Conservation (phyloP, 805 yeast species). For the Monosporozyma yasuniensis region DNA sequence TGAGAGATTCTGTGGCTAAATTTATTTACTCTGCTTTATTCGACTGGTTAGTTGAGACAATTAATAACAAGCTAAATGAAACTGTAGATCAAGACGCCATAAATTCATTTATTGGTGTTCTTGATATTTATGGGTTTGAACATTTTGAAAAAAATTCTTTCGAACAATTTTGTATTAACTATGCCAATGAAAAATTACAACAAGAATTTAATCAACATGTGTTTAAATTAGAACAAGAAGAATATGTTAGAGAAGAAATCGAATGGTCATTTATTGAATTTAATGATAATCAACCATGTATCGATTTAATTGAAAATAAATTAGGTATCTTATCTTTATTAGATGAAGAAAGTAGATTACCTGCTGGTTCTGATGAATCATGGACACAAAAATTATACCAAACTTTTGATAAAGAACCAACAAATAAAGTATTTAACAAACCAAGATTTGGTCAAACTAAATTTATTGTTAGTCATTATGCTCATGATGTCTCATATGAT, state of each 20-base stretch:
- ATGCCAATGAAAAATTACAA: conserved; percentile 94
- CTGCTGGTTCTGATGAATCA: conserved; percentile 85
- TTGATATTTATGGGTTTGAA: conserved; percentile 96
- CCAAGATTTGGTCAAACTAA: conserved; percentile 92
- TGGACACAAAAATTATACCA: conserved; percentile 89
- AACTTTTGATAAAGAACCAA: conserved; percentile 70
- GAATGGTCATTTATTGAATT: conserved; percentile 97
- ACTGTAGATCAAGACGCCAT: conserved; percentile 45
- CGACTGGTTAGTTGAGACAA: conserved; percentile 87
- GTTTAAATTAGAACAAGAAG: conserved; percentile 94
- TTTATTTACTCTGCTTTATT: conserved; percentile 85
- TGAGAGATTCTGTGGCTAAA: conserved; percentile 93
- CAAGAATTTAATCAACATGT: conserved; percentile 98
- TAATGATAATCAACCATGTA: conserved; percentile 95
- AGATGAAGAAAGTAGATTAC: conserved; percentile 92
- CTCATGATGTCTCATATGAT: conserved; percentile 87
- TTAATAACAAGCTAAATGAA: conserved; percentile 63
- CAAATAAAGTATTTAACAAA: conserved; percentile 71
- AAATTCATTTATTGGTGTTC: conserved; percentile 81
- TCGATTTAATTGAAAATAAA: conserved; percentile 79
- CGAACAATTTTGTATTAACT: conserved; percentile 95
- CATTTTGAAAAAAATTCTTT: conserved; percentile 91
- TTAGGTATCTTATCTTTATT: conserved; percentile 79
- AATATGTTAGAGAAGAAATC: conserved; percentile 82
- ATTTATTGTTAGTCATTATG: conserved; percentile 87